A percentile compares a stretch with the other conserved stretches of the same genome.
Evolutionary conservation across 1,284 basidiomycete genomes (phyloP).

Genomic region (Sphagnurus paluster): DNA sequence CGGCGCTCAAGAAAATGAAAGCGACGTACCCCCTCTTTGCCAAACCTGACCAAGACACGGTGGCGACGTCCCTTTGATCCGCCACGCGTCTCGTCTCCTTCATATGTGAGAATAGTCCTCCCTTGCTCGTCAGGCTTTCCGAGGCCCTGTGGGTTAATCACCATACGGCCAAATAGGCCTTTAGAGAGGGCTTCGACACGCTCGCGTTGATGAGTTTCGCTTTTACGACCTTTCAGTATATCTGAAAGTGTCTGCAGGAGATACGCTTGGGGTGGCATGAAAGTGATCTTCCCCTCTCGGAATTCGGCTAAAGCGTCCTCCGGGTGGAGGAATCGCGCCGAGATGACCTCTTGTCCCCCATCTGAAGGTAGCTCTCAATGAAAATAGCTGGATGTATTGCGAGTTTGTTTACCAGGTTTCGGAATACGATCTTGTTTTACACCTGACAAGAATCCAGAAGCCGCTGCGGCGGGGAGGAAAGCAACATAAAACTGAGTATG

Average conservation of each 20-base stretch:
- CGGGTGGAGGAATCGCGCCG: conserved; percentile 62
- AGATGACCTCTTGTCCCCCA: conserved; percentile 67
- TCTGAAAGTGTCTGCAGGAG: conserved; percentile 57
- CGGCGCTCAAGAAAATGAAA: neutral
- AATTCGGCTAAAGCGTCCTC: conserved; percentile 50
- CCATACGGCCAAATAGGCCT: conserved; percentile 59
- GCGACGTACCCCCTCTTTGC: conserved; percentile 46
- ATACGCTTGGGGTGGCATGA: conserved; percentile 76
- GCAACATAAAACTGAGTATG: conserved; percentile 65
- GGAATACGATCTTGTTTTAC: conserved; percentile 56
- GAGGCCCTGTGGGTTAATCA: conserved; percentile 50
- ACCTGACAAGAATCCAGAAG: conserved; percentile 51
- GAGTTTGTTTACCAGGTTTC: conserved; percentile 43
- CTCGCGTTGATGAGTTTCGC: conserved; percentile 44
- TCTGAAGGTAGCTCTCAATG: conserved; percentile 33
- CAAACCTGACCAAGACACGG: conserved; percentile 47
- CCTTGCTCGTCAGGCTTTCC: conserved; percentile 42
- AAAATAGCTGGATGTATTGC: neutral
- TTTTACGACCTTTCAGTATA: conserved; percentile 41
- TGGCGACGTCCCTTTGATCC: conserved; percentile 59
- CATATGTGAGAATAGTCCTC: conserved; percentile 52
- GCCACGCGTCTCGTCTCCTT: conserved; percentile 67
- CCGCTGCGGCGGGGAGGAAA: conserved; percentile 49
- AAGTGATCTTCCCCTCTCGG: conserved; percentile 45
- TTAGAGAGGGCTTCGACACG: conserved; percentile 47